Percentiles rank a stretch among this genome's conserved stretches.
phyloP scores from a whole-genome alignment of 108 stramenopile species.

The Skeletonema menzelii region DNA sequence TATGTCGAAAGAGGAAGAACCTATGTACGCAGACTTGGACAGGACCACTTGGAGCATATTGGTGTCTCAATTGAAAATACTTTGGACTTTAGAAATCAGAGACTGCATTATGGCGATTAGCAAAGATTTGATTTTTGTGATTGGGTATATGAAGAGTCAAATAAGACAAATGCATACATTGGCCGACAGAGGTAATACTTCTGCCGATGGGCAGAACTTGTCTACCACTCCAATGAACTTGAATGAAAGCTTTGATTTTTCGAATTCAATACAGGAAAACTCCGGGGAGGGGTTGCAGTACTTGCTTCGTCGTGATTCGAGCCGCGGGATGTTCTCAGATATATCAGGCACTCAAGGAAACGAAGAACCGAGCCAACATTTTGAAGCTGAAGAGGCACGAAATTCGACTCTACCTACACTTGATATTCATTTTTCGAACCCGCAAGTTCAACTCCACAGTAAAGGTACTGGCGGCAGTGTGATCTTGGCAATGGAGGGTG shows the following conservation, averaged over 20 bases:
- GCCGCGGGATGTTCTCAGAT: conserved; percentile 2
- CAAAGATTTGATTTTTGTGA: conserved; percentile 46
- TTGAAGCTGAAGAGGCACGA: not conserved
- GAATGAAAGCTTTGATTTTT: not conserved
- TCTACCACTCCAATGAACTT: not conserved
- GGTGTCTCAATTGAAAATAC: conserved; percentile 40
- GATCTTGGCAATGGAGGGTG: conserved; percentile 52
- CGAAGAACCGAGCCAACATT: not conserved
- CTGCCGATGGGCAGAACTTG: not conserved
- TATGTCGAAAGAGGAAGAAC: conserved; percentile 5
- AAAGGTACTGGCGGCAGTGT: conserved; percentile 49
- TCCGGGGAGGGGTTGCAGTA: conserved; percentile 23
- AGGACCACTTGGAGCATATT: conserved; percentile 55
- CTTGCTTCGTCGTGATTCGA: conserved; percentile 23
- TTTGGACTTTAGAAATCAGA: conserved; percentile 58
- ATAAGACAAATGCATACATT: conserved; percentile 36
- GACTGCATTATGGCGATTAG: conserved; percentile 46
- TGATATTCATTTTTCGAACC: conserved; percentile 58
- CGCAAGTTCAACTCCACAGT: conserved; percentile 56
- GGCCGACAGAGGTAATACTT: conserved; percentile 4
- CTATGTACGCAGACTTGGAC: conserved; percentile 23
- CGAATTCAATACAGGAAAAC: not conserved
- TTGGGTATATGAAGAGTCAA: conserved; percentile 53
- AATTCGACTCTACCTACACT: conserved; percentile 43
- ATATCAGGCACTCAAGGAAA: not conserved